Base-by-base conservation (phyloP, 2,329 filamentous ascomycete species). In the Daldinia sp. region DNA sequence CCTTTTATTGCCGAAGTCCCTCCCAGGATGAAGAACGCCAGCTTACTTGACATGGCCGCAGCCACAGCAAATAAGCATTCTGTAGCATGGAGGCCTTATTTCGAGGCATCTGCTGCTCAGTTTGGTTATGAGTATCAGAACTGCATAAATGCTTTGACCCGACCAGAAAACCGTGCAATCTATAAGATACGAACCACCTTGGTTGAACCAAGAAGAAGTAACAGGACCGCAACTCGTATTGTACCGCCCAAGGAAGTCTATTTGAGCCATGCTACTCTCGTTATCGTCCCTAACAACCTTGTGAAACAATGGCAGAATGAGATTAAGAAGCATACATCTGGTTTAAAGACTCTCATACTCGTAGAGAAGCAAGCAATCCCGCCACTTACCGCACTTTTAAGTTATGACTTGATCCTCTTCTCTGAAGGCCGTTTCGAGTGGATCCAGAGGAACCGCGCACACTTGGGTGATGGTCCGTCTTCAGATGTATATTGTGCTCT, bases 301-400 rank as follows among this genome's bases (percentile, higher is more conserved):
- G 83, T 97, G 2, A 86, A 90, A 60, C 95, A 98, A 78, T 98
- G 95, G 95, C 83, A 87, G 60, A 85, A 89, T 10, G 93, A 98
- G 75, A 93, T 98, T 10, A 78, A 83, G 2, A 94, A 93, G 74
- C 95, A 98, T 75, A 91, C 93, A 0, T 81, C 80, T 2, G 86
- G 87, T 0, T 81, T 98, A 0, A 87, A 85, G 9, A 85, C 93
- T 0, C 81, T 96, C 0, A 81, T 90, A 0, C 79, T 97, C 37
- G 84, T 88, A 23, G 83, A 85, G 7, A 81, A 81, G 3, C 82
- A 84, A 23, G 69, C 78, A 1, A 82, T 94, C 0, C 93, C 93
- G 0, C 70, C 82, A 1, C 81, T 84, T 0, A 79, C 85, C 0
- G 82, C 88, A 3, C 82, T 98, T 0, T 77, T 90, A 13, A 79